Evolutionary conservation across 306 rosid species (phyloP).

Genomic region (Quercus parvula): DNA sequence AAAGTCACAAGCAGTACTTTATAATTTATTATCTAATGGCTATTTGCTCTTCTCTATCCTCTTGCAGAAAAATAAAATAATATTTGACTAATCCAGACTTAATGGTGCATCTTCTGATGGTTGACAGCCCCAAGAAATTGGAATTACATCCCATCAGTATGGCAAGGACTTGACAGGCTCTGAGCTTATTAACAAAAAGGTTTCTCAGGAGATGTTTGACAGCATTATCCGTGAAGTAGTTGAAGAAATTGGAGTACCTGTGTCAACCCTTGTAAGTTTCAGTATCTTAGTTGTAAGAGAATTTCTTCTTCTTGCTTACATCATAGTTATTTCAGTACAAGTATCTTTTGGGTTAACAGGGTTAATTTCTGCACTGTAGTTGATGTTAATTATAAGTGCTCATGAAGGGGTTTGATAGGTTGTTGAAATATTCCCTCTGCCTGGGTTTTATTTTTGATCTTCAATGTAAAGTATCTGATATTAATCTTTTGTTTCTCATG

Average conservation of each 20-base stretch:
- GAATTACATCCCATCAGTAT: constrained; percentile 48
- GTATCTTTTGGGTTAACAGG: not conserved
- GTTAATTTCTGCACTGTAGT: not conserved
- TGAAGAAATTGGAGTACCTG: constrained; percentile 94
- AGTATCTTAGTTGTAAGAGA: not conserved
- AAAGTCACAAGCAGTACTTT: not conserved
- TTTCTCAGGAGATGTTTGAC: constrained; percentile 83
- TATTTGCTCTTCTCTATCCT: constrained; percentile 2
- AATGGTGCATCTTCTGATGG: constrained; percentile 19
- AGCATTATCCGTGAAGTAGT: constrained; percentile 92
- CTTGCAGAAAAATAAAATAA: constrained; percentile 10
- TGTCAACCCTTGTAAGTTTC: constrained; percentile 72
- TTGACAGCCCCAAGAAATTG: constrained; percentile 83
- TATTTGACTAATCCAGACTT: constrained; percentile 10
- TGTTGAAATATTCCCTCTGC: not conserved
- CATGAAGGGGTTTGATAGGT: not conserved
- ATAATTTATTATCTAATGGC: constrained; percentile 1
- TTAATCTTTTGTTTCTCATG: constrained; percentile 31
- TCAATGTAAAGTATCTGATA: constrained; percentile 13
- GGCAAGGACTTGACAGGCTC: constrained; percentile 44
- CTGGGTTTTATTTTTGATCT: not conserved
- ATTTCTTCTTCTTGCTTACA: not conserved
- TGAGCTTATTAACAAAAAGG: constrained; percentile 26
- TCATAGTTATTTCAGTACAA: not conserved
- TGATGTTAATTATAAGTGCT: not conserved